phyloP scores from a whole-genome alignment of 2,329 filamentous ascomycete species.

The Calonectria pseudoturangicola region DNA sequence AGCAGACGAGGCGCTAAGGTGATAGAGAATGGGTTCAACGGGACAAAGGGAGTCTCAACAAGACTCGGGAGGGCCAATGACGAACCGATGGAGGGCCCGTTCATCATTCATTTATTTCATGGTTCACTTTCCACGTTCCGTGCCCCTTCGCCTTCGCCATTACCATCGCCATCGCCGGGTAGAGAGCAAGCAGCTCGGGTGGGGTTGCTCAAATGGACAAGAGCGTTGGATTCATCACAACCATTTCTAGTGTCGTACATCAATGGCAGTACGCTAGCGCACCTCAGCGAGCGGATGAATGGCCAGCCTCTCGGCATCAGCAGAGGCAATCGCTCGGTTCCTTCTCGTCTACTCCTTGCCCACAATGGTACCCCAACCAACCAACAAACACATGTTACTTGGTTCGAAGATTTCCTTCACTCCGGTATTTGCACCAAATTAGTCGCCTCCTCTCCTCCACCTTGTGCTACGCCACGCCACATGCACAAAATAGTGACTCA shows the following conservation, averaged over 20 bases:
- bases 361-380: slow-evolving; percentile 12
- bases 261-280: slow-evolving; percentile 20
- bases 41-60: background rate
- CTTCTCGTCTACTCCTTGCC: background rate
- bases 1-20: slow-evolving; percentile 17
- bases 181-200: background rate
- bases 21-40: background rate
- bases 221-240: slow-evolving; percentile 9
- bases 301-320: slow-evolving; percentile 13
- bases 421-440: slow-evolving; percentile 11
- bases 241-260: slow-evolving; percentile 28
- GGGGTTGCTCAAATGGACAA: slow-evolving; percentile 21
- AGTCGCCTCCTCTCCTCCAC: slow-evolving; percentile 19
- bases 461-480: slow-evolving; percentile 25
- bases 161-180: background rate
- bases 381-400: slow-evolving; percentile 24
- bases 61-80: background rate
- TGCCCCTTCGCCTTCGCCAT: background rate
- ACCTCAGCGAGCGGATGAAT: slow-evolving; percentile 14
- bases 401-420: slow-evolving; percentile 3
- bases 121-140: background rate
- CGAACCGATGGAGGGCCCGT: background rate
- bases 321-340: slow-evolving; percentile 3
- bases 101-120: slow-evolving; percentile 16
- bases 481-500: slow-evolving; percentile 26